phyloP scores from a whole-genome alignment of 108 stramenopile genomes.

The Parmales sp. region DNA sequence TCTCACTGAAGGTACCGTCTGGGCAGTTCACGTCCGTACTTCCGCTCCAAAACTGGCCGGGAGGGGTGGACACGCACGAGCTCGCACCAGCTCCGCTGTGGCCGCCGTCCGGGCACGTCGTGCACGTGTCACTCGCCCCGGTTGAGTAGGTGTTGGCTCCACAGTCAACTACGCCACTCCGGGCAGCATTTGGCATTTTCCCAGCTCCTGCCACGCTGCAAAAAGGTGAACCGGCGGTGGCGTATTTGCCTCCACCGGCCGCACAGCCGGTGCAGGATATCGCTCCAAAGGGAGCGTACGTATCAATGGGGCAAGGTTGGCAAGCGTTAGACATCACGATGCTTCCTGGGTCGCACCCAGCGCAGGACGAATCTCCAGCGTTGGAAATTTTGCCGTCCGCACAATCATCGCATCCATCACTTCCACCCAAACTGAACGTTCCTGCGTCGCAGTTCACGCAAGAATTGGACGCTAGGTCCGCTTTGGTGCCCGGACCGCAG shows the following conservation, averaged over 20 bases:
- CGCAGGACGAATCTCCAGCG: neutral
- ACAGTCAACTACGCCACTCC: neutral
- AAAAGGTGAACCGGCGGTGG: neutral
- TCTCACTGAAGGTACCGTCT: neutral
- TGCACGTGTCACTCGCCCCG: neutral
- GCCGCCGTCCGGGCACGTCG: neutral
- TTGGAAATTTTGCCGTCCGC: neutral
- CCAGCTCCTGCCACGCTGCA: neutral
- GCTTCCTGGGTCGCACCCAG: too few species aligned
- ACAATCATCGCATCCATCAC: neutral
- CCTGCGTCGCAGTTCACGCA: too few species aligned
- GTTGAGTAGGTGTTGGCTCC: neutral
- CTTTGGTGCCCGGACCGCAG: too few species aligned
- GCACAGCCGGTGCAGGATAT: neutral
- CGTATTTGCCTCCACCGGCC: neutral
- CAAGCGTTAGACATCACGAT: too few species aligned
- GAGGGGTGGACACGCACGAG: too few species aligned
- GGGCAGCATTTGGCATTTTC: neutral
- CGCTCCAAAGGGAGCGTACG: too few species aligned
- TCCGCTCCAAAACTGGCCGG: too few species aligned
- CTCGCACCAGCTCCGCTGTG: too few species aligned
- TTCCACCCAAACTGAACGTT: neutral
- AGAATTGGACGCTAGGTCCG: too few species aligned
- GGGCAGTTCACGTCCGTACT: neutral
- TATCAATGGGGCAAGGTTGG: too few species aligned